phyloP scores from a whole-genome alignment of 805 yeast species.

The Torulaspora microellipsoides region DNA sequence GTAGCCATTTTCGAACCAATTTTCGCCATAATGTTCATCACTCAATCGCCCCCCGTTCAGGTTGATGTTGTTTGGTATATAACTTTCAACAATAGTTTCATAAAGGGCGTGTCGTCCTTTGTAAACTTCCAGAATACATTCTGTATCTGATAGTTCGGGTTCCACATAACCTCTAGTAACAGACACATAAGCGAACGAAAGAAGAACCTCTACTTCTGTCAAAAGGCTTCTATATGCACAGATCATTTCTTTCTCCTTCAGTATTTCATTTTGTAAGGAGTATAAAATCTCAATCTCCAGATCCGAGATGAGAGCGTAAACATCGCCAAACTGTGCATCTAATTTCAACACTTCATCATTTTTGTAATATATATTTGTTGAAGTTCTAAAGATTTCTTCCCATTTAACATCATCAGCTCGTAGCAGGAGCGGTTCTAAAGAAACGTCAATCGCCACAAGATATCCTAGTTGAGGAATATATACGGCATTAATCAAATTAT shows the following conservation, averaged over 20 bases:
- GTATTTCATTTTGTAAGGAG: constrained; percentile 28
- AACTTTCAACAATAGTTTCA: constrained; percentile 37
- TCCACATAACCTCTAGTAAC: constrained; percentile 25
- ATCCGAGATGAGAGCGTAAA: constrained; percentile 39
- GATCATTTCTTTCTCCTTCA: constrained; percentile 13
- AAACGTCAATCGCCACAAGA: constrained; percentile 30
- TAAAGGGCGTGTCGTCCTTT: constrained; percentile 47
- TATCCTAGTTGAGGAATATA: constrained; percentile 47
- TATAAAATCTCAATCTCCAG: constrained; percentile 40
- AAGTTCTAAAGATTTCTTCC: constrained; percentile 38
- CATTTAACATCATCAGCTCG: constrained; percentile 21
- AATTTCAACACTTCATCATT: constrained; percentile 28
- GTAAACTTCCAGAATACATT: constrained; percentile 29
- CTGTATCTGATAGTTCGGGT: constrained; percentile 33
- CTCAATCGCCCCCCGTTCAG: constrained; percentile 24
- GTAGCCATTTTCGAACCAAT: constrained; percentile 16
- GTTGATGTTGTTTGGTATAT: constrained; percentile 42
- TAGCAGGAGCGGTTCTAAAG: constrained; percentile 1
- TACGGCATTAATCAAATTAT: constrained; percentile 32
- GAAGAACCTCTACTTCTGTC: constrained; percentile 38
- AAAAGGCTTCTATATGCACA: constrained; percentile 20
- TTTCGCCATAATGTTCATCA: not conserved
- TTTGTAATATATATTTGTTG: constrained; percentile 38
- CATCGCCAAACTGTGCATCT: constrained; percentile 41
- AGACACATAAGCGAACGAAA: constrained; percentile 36